Percentiles rank a stretch among this genome's conserved stretches.
Evolutionary conservation across 495 filamentous ascomycete genomes (phyloP).

Genomic region (Aspergillus haitiensis): DNA sequence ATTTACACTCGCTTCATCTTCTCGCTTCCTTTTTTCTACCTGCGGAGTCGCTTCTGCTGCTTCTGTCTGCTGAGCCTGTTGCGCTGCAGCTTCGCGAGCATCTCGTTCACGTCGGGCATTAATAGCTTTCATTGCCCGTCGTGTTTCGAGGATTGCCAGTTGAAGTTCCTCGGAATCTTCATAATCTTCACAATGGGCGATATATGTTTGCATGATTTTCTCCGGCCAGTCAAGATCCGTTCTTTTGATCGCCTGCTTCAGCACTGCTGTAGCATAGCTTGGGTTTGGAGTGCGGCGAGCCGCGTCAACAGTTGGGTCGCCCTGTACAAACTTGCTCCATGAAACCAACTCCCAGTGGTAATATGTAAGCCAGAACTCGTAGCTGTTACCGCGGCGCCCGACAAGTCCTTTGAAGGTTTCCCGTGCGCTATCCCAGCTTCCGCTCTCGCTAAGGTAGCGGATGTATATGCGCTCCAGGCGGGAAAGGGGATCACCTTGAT

Average conservation of each 20-base stretch:
- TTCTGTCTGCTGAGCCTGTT: constrained; percentile 40
- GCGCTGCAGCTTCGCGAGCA: constrained; percentile 54
- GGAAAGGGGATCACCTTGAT: constrained; percentile 81
- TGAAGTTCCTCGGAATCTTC: constrained; percentile 72
- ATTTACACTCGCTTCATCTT: constrained; percentile 51
- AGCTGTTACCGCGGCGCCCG: constrained; percentile 65
- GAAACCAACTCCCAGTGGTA: constrained; percentile 86
- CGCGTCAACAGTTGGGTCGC: constrained; percentile 47
- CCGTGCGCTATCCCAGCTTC: constrained; percentile 65
- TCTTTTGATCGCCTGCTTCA: constrained; percentile 69
- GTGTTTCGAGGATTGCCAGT: constrained; percentile 65
- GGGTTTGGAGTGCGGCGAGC: constrained; percentile 54
- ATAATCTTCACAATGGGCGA: constrained; percentile 84
- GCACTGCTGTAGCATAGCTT: constrained; percentile 65
- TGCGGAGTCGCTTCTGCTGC: constrained; percentile 34
- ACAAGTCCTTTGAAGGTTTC: constrained; percentile 72
- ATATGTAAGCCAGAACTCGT: constrained; percentile 90
- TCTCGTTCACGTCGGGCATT: constrained; percentile 67
- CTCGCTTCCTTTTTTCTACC: constrained; percentile 69
- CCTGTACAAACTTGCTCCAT: constrained; percentile 59
- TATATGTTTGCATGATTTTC: constrained; percentile 76
- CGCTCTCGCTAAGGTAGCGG: constrained; percentile 79
- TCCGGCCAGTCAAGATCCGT: constrained; percentile 87
- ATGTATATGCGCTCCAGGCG: constrained; percentile 89
- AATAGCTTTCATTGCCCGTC: constrained; percentile 62